Percentiles rank a stretch among this genome's conserved stretches.
These are phyloP conservation scores for Ophiostoma tasmaniense DNA, from an alignment of 2,329 filamentous ascomycete species.

Conservation along the genomic window DNA sequence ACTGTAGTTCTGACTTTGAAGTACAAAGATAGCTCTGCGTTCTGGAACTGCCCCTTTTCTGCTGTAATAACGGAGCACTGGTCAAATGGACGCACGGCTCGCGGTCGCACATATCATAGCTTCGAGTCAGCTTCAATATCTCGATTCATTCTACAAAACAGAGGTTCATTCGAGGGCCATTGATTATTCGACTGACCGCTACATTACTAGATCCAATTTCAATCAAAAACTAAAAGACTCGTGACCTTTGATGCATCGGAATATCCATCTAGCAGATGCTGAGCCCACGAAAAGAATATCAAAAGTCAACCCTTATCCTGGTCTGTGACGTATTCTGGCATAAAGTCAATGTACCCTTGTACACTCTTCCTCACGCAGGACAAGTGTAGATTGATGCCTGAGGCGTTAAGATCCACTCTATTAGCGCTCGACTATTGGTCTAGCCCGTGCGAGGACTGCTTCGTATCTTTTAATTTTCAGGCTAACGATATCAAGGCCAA, in stretches of 20 bases:
- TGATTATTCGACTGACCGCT: neutral
- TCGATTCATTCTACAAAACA: neutral
- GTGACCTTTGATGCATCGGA: neutral
- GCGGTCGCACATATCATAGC: neutral
- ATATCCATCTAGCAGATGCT: neutral
- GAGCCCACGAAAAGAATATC: neutral
- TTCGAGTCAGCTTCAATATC: neutral
- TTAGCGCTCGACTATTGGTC: neutral
- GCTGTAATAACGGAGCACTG: no score
- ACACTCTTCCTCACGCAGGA: neutral
- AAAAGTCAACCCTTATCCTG: neutral
- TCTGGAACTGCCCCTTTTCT: neutral
- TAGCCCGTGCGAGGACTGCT: neutral
- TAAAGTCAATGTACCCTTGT: neutral
- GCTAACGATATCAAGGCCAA: constrained; percentile 14
- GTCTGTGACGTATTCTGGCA: constrained; percentile 8
- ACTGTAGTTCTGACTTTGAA: no score
- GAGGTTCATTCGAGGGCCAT: no score
- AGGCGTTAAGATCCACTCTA: neutral
- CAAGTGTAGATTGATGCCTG: neutral
- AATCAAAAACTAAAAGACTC: neutral
- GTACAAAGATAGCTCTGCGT: neutral
- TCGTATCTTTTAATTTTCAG: constrained; percentile 3
- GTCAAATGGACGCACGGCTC: neutral
- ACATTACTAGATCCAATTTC: neutral